Percentiles rank a stretch among this genome's conserved stretches.
Conservation (phyloP, 2,329 filamentous ascomycete genomes). For the Apiospora hydei region DNA sequence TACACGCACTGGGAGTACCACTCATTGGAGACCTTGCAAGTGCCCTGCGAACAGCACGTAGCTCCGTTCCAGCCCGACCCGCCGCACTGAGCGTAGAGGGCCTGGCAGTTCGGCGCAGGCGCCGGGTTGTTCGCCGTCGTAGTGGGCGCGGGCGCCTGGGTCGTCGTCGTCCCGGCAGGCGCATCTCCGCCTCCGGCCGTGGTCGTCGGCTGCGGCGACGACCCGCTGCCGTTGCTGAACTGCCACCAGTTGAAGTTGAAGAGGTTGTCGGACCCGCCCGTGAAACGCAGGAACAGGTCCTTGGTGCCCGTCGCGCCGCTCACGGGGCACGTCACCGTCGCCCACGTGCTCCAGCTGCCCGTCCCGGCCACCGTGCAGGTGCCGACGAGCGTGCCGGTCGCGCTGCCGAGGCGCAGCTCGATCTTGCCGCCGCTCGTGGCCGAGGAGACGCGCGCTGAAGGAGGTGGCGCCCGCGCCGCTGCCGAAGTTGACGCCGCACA, state of each 20-base stretch:
- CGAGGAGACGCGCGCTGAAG: slow-evolving; percentile 38
- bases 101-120: background rate
- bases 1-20: slow-evolving; percentile 23
- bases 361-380: slow-evolving; percentile 39
- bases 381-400: slow-evolving; percentile 36
- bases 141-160: background rate
- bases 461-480: slow-evolving; percentile 32
- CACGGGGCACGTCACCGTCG: slow-evolving; percentile 34
- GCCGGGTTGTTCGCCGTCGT: background rate
- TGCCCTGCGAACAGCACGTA: slow-evolving; percentile 21
- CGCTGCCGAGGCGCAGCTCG: slow-evolving; percentile 39
- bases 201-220: background rate
- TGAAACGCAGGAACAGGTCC: slow-evolving; percentile 35
- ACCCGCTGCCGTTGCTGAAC: slow-evolving; percentile 28
- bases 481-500: slow-evolving; percentile 42
- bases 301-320: slow-evolving; percentile 34
- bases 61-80: slow-evolving; percentile 14
- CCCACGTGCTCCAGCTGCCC: slow-evolving; percentile 38
- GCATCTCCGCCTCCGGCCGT: background rate
- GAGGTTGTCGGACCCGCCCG: slow-evolving; percentile 32
- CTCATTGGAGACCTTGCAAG: slow-evolving; percentile 22
- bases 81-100: slow-evolving; percentile 18
- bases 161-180: background rate
- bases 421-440: slow-evolving; percentile 36
- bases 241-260: slow-evolving; percentile 41